Percentiles rank a stretch among this genome's conserved stretches.
These are phyloP conservation scores for Coelastrella sp. DNA, from an alignment of 139 green algal species.

Conservation along the genomic window DNA sequence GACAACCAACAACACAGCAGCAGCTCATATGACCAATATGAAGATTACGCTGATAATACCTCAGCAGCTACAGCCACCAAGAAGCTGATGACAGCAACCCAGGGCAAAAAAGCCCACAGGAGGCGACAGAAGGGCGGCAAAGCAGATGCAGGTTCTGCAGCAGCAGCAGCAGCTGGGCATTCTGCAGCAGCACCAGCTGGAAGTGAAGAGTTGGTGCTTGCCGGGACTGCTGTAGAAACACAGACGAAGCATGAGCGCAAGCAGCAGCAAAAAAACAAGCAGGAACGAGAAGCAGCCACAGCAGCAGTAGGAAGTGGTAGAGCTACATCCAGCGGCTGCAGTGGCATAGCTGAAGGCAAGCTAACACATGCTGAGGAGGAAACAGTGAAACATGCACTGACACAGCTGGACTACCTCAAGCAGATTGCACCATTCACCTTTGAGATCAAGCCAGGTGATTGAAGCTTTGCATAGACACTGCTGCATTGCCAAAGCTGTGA, in stretches of 20 bases:
- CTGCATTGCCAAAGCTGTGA: neutral
- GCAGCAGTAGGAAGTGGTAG: neutral
- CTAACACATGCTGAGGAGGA: constrained; percentile 4
- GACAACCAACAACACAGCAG: neutral
- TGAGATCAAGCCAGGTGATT: constrained; percentile 33
- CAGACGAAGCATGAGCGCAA: constrained; percentile 31
- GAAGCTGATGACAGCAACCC: neutral
- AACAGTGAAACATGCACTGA: constrained; percentile 29
- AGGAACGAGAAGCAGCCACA: neutral
- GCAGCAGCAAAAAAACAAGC: constrained; percentile 15
- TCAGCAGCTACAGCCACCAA: neutral
- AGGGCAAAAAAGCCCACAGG: constrained; percentile 1
- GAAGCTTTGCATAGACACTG: neutral
- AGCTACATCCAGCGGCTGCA: neutral
- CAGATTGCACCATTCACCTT: constrained; percentile 22
- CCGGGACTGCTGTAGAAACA: neutral
- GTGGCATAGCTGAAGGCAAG: neutral
- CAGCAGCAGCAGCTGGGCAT: neutral
- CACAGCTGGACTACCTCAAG: constrained; percentile 20
- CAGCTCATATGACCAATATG: neutral
- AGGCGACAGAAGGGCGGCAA: neutral
- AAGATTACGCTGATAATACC: neutral
- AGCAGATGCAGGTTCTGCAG: neutral
- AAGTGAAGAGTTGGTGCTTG: neutral
- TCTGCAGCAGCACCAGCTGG: neutral